Conservation (phyloP, 495 filamentous ascomycete genomes). For the Baudoinia panamericana region DNA sequence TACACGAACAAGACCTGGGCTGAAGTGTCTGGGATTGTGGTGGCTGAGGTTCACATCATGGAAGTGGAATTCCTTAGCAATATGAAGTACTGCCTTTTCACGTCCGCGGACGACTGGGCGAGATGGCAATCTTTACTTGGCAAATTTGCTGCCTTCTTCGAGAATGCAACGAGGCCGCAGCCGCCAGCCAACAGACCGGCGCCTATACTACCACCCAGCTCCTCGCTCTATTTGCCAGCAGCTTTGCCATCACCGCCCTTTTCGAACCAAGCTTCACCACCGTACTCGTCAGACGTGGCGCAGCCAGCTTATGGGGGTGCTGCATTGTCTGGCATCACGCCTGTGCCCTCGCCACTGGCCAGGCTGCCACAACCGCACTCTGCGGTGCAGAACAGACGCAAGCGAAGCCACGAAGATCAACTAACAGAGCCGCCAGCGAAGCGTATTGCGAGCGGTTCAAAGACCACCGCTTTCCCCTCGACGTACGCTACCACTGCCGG, state of each 20-base stretch:
- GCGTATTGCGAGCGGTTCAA: conserved; percentile 27
- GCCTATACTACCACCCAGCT: conserved; percentile 37
- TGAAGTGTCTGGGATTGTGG: conserved; percentile 89
- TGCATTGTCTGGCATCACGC: conserved; percentile 9
- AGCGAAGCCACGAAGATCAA: conserved; percentile 59
- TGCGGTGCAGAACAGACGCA: conserved; percentile 32
- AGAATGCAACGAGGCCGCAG: conserved; percentile 39
- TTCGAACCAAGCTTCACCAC: conserved; percentile 35
- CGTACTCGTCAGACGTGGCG: conserved; percentile 16
- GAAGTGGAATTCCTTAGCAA: conserved; percentile 99
- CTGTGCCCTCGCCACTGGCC: conserved; percentile 40
- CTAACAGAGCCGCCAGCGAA: conserved; percentile 56
- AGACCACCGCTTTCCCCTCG: conserved; percentile 30
- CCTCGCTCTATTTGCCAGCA: conserved; percentile 29
- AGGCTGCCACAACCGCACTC: conserved; percentile 27
- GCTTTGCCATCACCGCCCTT: conserved; percentile 44
- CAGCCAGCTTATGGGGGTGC: neutral
- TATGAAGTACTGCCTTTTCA: conserved; percentile 85
- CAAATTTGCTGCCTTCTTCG: conserved; percentile 68
- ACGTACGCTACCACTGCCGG: conserved; percentile 23
- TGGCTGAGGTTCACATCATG: conserved; percentile 96
- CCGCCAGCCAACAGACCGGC: conserved; percentile 26
- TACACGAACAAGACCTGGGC: conserved; percentile 99
- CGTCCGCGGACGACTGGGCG: conserved; percentile 69
- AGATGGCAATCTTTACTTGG: conserved; percentile 71